A percentile compares a stretch with the other conserved stretches of the same genome.
These are phyloP conservation scores for Ogataea trehalophila DNA, from an alignment of 805 yeast genomes.

Conservation along the genomic window DNA sequence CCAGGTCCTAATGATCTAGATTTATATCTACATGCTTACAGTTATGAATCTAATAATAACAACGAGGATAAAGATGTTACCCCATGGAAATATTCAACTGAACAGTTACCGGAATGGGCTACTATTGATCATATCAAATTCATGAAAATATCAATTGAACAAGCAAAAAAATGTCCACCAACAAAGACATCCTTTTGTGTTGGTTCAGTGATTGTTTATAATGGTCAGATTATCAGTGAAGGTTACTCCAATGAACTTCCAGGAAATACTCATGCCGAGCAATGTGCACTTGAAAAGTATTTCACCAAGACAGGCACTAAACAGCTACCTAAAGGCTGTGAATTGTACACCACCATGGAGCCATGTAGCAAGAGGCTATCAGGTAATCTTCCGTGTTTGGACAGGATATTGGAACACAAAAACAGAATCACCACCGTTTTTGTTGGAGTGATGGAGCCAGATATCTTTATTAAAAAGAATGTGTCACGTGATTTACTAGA, in stretches of 20 bases:
- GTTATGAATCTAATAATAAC: slow-evolving; percentile 50
- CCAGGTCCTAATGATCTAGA: slow-evolving; percentile 87
- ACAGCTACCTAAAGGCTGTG: slow-evolving; percentile 68
- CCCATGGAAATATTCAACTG: slow-evolving; percentile 70
- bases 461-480: slow-evolving; percentile 78
- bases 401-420: slow-evolving; percentile 56
- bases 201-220: slow-evolving; percentile 79
- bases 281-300: slow-evolving; percentile 82
- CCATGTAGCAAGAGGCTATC: slow-evolving; percentile 88
- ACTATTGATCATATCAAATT: slow-evolving; percentile 46
- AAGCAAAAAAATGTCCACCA: slow-evolving; percentile 77
- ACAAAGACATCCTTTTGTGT: slow-evolving; percentile 87
- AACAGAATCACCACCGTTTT: slow-evolving; percentile 63
- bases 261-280: slow-evolving; percentile 98
- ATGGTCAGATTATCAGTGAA: slow-evolving; percentile 61
- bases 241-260: slow-evolving; percentile 89
- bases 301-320: slow-evolving; percentile 32
- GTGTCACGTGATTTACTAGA: slow-evolving; percentile 52
- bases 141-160: slow-evolving; percentile 73
- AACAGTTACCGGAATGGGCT: slow-evolving; percentile 77
- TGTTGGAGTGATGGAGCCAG: slow-evolving; percentile 92
- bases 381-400: slow-evolving; percentile 86
- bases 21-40: slow-evolving; percentile 87
- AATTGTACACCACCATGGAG: slow-evolving; percentile 93
- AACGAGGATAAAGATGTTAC: slow-evolving; percentile 18